Evolutionary conservation across 2,329 filamentous ascomycete genomes (phyloP).

Genomic region (Beauveria varroae): DNA sequence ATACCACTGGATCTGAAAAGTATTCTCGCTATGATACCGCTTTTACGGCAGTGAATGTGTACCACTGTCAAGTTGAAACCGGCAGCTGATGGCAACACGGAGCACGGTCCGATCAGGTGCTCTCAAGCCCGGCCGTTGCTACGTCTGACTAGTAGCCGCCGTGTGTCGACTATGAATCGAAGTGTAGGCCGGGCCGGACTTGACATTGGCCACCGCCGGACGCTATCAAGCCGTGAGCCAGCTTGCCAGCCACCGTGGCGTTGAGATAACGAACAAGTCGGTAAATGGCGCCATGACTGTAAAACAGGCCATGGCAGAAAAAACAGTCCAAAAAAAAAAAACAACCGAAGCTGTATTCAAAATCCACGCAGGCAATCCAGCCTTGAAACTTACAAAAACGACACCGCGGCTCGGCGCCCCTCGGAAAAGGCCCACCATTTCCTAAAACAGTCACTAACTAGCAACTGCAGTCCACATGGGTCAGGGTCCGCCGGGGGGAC

Average conservation of each 20-base stretch:
- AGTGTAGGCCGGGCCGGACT: not conserved
- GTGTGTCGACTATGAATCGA: not conserved
- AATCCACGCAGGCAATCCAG: no score
- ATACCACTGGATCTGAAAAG: no score
- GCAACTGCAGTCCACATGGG: not conserved
- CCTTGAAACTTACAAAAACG: not conserved
- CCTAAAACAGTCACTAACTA: constrained; percentile 9
- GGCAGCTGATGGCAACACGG: not conserved
- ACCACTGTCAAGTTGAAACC: not conserved
- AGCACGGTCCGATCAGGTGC: constrained; percentile 7
- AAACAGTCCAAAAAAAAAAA: no score
- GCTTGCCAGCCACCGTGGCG: not conserved
- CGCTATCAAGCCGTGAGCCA: not conserved
- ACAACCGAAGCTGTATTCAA: no score
- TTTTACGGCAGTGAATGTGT: no score
- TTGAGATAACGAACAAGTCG: not conserved
- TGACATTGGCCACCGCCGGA: not conserved
- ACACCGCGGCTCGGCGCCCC: not conserved
- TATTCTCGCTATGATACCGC: no score
- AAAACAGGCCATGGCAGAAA: not conserved
- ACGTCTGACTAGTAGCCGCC: not conserved
- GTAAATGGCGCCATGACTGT: not conserved
- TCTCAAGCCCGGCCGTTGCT: not conserved
- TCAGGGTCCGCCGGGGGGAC: no score
- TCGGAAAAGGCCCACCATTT: not conserved